phyloP scores from a whole-genome alignment of 495 filamentous ascomycete genomes.

The Podospora pseudopauciseta region DNA sequence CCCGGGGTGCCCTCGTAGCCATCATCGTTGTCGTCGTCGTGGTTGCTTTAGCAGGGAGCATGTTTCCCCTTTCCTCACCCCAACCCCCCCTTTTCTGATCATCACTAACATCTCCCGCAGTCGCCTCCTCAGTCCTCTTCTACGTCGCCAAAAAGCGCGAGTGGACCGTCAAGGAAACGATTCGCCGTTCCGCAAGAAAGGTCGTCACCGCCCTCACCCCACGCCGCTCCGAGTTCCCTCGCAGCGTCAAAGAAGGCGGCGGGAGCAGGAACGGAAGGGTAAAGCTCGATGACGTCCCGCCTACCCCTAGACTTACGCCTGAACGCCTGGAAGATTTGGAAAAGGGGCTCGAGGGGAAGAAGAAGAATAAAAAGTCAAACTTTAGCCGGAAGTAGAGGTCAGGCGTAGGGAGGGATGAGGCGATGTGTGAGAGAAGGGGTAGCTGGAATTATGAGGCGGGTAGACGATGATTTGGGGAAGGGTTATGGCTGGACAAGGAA shows the following conservation, averaged over 20 bases:
- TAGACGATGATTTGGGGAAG: no score
- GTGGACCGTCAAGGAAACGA: conserved; percentile 52
- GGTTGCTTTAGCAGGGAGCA: conserved; percentile 56
- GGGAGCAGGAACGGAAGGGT: conserved; percentile 25
- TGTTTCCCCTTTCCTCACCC: conserved; percentile 20
- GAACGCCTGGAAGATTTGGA: conserved; percentile 44
- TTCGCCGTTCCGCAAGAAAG: conserved; percentile 51
- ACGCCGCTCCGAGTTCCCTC: conserved; percentile 51
- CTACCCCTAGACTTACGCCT: conserved; percentile 44
- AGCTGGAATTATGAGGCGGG: no score
- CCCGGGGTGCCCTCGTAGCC: conserved; percentile 56
- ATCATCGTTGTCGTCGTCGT: conserved; percentile 59
- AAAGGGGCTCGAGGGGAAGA: conserved; percentile 44
- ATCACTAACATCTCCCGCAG: conserved; percentile 26
- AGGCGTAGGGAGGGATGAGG: no score
- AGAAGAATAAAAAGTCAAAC: conserved; percentile 25
- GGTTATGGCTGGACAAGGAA: no score
- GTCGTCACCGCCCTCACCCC: conserved; percentile 54
- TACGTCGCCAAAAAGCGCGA: conserved; percentile 56
- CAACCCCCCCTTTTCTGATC: no score
- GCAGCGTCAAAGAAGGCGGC: conserved; percentile 44
- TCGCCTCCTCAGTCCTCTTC: conserved; percentile 47
- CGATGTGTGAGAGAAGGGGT: neutral
- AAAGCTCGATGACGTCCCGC: conserved; percentile 49
- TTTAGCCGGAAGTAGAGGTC: conserved; percentile 30